Conservation (phyloP, 192 early-diverging fungal genomes). For the Backusella liffmaniae region DNA sequence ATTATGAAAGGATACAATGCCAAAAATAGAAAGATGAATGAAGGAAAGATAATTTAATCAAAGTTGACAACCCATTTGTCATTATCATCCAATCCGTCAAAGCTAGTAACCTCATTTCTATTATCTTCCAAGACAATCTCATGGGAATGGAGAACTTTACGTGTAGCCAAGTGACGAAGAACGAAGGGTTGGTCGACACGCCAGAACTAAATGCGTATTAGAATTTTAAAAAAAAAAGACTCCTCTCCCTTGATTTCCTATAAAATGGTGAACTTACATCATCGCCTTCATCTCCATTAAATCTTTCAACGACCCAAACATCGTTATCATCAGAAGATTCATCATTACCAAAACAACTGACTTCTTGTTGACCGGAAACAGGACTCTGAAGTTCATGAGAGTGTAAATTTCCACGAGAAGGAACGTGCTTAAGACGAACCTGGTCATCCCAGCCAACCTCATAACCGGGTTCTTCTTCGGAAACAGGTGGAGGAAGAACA, state of each 20-base stretch:
- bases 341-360: constrained; percentile 54
- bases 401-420: constrained; percentile 52
- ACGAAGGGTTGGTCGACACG: constrained; percentile 42
- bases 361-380: constrained; percentile 56
- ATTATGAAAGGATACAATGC: not conserved
- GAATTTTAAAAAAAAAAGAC: not conserved
- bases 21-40: not conserved
- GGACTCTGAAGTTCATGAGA: constrained; percentile 53
- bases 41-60: not conserved
- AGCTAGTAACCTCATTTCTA: constrained; percentile 49
- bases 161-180: constrained; percentile 48
- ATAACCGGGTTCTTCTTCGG: constrained; percentile 47
- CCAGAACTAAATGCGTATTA: constrained; percentile 34
- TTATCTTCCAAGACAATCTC: constrained; percentile 39
- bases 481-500: constrained; percentile 46
- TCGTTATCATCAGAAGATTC: constrained; percentile 53
- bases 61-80: constrained; percentile 38
- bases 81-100: constrained; percentile 51
- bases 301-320: constrained; percentile 44
- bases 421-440: constrained; percentile 50
- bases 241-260: not conserved
- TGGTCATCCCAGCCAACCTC: constrained; percentile 45
- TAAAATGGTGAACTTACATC: not conserved
- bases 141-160: constrained; percentile 50
- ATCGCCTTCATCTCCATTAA: constrained; percentile 3